A percentile compares a stretch with the other conserved stretches of the same genome.
Conservation (phyloP, 441 rosid species). For the Bocquillonia castaneifolia region DNA sequence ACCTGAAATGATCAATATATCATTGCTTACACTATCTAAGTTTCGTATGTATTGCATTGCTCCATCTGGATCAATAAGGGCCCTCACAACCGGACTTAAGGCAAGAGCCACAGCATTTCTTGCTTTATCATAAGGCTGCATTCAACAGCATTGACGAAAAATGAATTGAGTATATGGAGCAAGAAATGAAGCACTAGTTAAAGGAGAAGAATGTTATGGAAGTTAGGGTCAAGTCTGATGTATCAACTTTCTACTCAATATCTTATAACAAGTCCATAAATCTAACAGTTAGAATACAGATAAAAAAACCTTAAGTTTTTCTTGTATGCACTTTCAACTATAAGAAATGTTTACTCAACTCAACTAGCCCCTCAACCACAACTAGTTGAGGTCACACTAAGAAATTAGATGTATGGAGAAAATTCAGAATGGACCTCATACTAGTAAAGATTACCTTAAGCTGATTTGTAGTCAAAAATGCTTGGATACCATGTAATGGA, state of each 20-base stretch:
- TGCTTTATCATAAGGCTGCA: constrained; percentile 88
- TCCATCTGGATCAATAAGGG: constrained; percentile 84
- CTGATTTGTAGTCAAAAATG: constrained; percentile 83
- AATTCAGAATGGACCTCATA: not conserved
- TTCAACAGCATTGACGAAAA: constrained; percentile 7
- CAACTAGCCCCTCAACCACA: not conserved
- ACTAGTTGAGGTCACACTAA: not conserved
- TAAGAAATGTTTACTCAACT: too few species aligned
- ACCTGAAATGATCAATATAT: constrained; percentile 11
- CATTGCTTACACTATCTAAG: constrained; percentile 67
- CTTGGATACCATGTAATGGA: constrained; percentile 88
- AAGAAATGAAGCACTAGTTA: constrained; percentile 5
- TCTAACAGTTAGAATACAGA: not conserved
- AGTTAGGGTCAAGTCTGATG: not conserved
- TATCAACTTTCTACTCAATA: not conserved
- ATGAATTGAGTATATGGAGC: constrained; percentile 9
- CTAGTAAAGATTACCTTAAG: constrained; percentile 50
- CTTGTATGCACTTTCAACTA: not conserved
- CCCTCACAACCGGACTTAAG: constrained; percentile 87
- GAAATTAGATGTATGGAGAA: not conserved
- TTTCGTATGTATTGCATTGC: constrained; percentile 84
- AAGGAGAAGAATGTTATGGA: not conserved
- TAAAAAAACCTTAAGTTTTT: not conserved
- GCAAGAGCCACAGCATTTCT: constrained; percentile 96
- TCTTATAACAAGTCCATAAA: not conserved